Conservation (phyloP, 2,329 filamentous ascomycete species). For the Hypoxylon sp. region DNA sequence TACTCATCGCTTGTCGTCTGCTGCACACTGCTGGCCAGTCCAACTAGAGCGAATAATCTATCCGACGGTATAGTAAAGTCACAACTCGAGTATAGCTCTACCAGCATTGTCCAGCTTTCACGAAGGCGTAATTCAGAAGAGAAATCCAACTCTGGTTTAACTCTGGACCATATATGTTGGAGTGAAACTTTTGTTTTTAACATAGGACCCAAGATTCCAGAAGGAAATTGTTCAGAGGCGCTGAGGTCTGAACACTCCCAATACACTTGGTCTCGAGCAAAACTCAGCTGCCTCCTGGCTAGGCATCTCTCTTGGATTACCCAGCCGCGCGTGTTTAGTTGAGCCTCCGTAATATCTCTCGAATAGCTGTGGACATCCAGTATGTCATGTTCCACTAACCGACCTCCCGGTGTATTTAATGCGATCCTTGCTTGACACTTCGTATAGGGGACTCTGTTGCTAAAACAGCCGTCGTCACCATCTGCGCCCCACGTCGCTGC, state of each 20-base stretch:
- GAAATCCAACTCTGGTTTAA: background rate
- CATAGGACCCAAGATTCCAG: background rate
- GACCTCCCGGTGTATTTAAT: background rate
- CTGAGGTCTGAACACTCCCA: background rate
- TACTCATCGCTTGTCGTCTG: background rate
- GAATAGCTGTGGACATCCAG: background rate
- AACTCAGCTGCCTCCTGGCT: background rate
- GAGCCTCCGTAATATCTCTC: background rate
- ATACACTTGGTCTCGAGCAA: background rate
- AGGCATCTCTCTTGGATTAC: background rate
- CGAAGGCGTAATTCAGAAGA: background rate
- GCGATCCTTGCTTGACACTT: background rate
- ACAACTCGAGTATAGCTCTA: background rate
- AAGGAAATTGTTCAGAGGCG: background rate
- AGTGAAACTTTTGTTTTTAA: background rate
- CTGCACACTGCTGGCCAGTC: background rate
- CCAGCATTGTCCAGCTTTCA: background rate
- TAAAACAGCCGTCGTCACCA: background rate
- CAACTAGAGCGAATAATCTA: background rate
- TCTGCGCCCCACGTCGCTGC: background rate
- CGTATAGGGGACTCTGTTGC: background rate
- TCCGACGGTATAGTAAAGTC: background rate
- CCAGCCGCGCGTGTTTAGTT: background rate
- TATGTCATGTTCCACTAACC: background rate
- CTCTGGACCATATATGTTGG: background rate